Evolutionary conservation across 2,329 filamentous ascomycete species (phyloP), one percentile per base, ranked within the genome.

Genomic region (Aspergillus aculeatinus): DNA sequence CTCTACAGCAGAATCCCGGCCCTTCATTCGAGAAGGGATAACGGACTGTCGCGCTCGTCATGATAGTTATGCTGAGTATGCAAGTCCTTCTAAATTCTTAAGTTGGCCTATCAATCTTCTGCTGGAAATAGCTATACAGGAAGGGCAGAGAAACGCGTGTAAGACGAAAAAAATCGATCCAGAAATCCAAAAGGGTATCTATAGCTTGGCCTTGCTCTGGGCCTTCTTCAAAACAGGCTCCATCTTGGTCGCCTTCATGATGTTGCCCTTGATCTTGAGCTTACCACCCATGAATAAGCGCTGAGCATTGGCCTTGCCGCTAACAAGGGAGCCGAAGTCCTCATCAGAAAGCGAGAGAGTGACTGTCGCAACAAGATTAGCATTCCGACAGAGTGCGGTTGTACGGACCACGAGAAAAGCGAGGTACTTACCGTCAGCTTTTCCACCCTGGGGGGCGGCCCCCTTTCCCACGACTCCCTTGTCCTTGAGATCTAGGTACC

Each of bases 201-300:
- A 93, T 80, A 96, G 81, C 85, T 96, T 96, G 68, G 91, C 85
- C 84, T 91, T 90, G 71, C 81, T 83, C 82, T 92, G 89, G 42
- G 91, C 90, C 84, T 92, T 95, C 84, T 92, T 92, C 66, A 96
- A 81, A 71, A 98, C 89, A 47, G 92, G 90, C 80, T 97, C 92
- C 79, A 97, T 87, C 87, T 96, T 96, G 62, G 93, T 97, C 42
- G 95, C 77, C 86, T 97, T 97, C 94, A 98, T 98, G 63, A 98
- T 87, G 77, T 98, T 92, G 65, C 95, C 95, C 87, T 92, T 96
- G 76, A 98, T 87, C 90, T 98, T 99, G 74, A 99, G 84, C 85
- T 96, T 97, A 71, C 95, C 95, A n/a, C 86, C 86, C 94, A 99
- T 98, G 81, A 98, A 97, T 65, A 99, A 82, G 69, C 89, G 88